phyloP scores from a whole-genome alignment of 2,329 filamentous ascomycete species.

The Cercospora sp. region DNA sequence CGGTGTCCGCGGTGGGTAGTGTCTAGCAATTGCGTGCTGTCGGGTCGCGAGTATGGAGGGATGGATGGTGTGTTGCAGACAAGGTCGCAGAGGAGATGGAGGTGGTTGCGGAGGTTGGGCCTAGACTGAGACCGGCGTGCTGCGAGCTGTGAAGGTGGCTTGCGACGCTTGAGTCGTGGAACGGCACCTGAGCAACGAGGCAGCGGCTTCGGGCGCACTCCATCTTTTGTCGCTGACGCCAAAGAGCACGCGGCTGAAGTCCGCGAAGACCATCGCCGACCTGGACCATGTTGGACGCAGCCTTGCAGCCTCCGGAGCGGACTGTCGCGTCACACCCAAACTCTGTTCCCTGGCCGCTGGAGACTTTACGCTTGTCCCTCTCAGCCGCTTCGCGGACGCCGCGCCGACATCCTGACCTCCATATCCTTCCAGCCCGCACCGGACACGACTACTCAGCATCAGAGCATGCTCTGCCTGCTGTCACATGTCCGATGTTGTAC shows the following conservation, averaged over 20 bases:
- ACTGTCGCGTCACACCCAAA: not conserved
- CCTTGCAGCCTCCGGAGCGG: not conserved
- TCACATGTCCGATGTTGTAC: not conserved
- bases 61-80: not conserved
- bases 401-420: not conserved
- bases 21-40: slow-evolving; percentile 1
- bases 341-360: not conserved
- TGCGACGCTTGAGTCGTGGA: slow-evolving; percentile 1
- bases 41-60: not conserved
- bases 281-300: not conserved
- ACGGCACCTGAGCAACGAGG: not conserved
- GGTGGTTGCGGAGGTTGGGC: slow-evolving; percentile 1
- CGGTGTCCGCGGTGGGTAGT: not conserved
- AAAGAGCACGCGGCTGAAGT: not conserved
- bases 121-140: not conserved
- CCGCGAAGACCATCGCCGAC: not conserved
- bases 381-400: not conserved
- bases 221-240: not conserved
- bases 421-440: not conserved
- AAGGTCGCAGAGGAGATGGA: not conserved
- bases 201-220: not conserved
- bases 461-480: not conserved
- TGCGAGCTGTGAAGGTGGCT: slow-evolving; percentile 2
- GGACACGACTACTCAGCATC: not conserved
- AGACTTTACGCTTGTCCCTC: not conserved